These are phyloP conservation scores for Pterocarpus macrocarpus DNA, from an alignment of 306 rosid genomes.

Conservation along the genomic window DNA sequence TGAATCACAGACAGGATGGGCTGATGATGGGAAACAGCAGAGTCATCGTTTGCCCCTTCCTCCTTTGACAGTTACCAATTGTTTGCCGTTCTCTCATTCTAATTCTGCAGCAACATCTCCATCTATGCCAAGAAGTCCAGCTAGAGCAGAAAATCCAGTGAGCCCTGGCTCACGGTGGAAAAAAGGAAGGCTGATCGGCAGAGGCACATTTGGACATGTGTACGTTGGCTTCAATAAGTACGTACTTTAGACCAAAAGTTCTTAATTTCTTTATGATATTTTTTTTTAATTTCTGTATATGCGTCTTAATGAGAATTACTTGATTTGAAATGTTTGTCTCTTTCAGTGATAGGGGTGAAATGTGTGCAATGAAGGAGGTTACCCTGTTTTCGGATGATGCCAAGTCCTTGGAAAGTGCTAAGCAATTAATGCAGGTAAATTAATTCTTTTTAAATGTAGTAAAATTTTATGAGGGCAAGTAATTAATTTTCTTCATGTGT, in stretches of 20 bases:
- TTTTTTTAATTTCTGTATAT: background rate
- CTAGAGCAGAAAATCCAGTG: constrained; percentile 90
- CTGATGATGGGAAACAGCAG: constrained; percentile 87
- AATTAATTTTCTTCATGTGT: constrained; percentile 21
- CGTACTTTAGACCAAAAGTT: constrained; percentile 32
- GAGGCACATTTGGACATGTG: constrained; percentile 98
- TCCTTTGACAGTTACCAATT: constrained; percentile 71
- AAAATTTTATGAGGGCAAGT: constrained; percentile 8
- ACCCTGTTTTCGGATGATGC: constrained; percentile 97
- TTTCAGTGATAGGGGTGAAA: constrained; percentile 91
- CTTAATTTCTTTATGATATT: constrained; percentile 13
- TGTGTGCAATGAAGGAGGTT: constrained; percentile 99
- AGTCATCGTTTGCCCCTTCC: constrained; percentile 99
- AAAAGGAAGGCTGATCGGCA: constrained; percentile 93
- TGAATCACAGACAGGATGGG: constrained; percentile 79
- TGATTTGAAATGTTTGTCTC: constrained; percentile 43
- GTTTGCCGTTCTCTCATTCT: constrained; percentile 83
- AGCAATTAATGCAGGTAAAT: constrained; percentile 92
- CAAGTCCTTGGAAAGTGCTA: constrained; percentile 94
- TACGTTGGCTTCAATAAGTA: constrained; percentile 96
- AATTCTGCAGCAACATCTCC: constrained; percentile 98
- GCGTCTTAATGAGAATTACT: constrained; percentile 25
- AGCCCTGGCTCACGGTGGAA: constrained; percentile 97
- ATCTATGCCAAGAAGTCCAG: constrained; percentile 97
- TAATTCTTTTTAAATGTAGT: constrained; percentile 23